Evolutionary conservation across 441 rosid species (phyloP).

Genomic region (Syzygium malaccense): DNA sequence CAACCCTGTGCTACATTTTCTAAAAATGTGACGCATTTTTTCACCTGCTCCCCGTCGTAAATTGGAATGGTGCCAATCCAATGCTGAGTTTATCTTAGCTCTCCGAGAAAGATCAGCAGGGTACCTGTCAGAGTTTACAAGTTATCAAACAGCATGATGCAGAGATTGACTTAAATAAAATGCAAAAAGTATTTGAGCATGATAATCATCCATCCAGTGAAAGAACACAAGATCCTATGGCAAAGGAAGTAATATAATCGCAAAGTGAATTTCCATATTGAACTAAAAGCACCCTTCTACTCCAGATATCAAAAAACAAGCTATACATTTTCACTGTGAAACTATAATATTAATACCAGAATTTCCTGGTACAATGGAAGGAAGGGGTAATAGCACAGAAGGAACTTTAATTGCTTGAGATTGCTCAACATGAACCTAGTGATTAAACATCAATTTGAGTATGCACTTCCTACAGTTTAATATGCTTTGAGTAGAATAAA

Average conservation of each 20-base stretch:
- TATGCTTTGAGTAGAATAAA: not conserved
- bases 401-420: not conserved
- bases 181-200: not conserved
- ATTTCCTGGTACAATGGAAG: not conserved
- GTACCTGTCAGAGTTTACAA: conserved; percentile 34
- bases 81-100: conserved; percentile 73
- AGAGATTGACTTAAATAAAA: not conserved
- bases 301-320: not conserved
- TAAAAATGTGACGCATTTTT: not conserved
- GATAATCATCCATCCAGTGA: not conserved
- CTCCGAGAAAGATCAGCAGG: conserved; percentile 75
- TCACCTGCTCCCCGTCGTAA: conserved; percentile 77
- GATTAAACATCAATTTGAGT: not conserved
- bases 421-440: not conserved
- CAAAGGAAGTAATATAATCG: not conserved
- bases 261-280: not conserved
- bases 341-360: not conserved
- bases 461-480: not conserved
- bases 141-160: not conserved
- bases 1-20: not conserved
- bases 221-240: not conserved
- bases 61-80: conserved; percentile 94
- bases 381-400: not conserved
- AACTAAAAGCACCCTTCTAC: not conserved
- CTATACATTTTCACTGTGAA: not conserved